phyloP scores from a whole-genome alignment of 371 early-diverging fungal species.

The Lichtheimia hyalospora region DNA sequence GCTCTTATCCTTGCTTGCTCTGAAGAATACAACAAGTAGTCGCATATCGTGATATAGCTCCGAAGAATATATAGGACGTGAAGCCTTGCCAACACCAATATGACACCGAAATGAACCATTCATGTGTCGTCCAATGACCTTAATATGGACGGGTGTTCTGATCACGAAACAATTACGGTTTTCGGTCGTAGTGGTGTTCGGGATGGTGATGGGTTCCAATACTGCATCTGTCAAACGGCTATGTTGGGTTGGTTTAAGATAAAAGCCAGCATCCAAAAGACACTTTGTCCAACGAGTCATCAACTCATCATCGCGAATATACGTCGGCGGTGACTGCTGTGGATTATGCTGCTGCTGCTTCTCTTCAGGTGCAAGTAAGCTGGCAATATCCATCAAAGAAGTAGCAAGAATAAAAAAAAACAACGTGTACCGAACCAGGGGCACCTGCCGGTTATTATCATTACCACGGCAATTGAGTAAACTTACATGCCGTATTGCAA shows the following conservation, averaged over 20 bases:
- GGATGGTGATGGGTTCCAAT: slow-evolving; percentile 5
- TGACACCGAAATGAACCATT: slow-evolving; percentile 44
- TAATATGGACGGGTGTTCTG: slow-evolving; percentile 37
- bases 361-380: neutral
- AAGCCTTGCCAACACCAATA: slow-evolving; percentile 44
- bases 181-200: neutral
- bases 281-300: slow-evolving; percentile 26
- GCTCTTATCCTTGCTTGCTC: slow-evolving; percentile 27
- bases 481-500: no score
- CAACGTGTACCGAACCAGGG: no score
- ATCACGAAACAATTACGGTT: neutral
- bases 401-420: no score
- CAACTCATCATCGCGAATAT: slow-evolving; percentile 24
- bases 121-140: slow-evolving; percentile 41
- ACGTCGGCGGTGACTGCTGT: neutral
- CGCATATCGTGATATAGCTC: slow-evolving; percentile 41
- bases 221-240: slow-evolving; percentile 33
- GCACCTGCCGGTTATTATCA: no score
- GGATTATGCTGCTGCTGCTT: neutral
- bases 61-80: slow-evolving; percentile 34
- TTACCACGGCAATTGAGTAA: no score
- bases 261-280: slow-evolving; percentile 22
- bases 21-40: slow-evolving; percentile 39
- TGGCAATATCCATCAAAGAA: neutral
- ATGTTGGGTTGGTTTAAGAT: slow-evolving; percentile 16